phyloP scores from a whole-genome alignment of 768 basidiomycete species.

The Psilocybe cubensis region DNA sequence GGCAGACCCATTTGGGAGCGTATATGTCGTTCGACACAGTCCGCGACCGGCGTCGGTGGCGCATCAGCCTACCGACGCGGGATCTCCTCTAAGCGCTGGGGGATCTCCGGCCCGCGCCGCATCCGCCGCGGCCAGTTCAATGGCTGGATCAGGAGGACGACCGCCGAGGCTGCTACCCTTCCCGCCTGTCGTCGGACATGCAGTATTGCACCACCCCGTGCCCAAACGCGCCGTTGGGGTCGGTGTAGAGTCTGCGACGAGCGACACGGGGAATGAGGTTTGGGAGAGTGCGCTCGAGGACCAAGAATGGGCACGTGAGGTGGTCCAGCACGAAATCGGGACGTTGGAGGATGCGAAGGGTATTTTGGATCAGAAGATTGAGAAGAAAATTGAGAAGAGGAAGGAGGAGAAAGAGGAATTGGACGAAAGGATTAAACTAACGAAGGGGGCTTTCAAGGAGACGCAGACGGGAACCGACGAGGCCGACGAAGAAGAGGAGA shows the following conservation, averaged over 20 bases:
- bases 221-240: conserved; percentile 24
- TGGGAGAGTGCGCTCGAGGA: conserved; percentile 14
- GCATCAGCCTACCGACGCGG: neutral
- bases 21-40: conserved; percentile 1
- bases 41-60: neutral
- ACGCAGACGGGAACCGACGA: no score
- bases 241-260: neutral
- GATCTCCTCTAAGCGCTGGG: neutral
- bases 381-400: neutral
- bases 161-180: conserved; percentile 21
- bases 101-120: neutral
- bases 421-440: no score
- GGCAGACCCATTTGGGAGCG: neutral
- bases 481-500: conserved; percentile 18
- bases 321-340: no score
- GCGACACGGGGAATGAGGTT: conserved; percentile 7
- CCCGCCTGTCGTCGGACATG: conserved; percentile 25
- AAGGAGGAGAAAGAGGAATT: neutral
- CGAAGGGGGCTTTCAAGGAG: no score
- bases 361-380: no score
- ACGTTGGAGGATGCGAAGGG: neutral
- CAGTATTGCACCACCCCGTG: conserved; percentile 25
- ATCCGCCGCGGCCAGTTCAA: neutral
- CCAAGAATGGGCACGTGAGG: neutral
- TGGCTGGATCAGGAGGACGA: neutral